Conservation (phyloP, 495 filamentous ascomycete species). For the Penicillium atrosanguineum region DNA sequence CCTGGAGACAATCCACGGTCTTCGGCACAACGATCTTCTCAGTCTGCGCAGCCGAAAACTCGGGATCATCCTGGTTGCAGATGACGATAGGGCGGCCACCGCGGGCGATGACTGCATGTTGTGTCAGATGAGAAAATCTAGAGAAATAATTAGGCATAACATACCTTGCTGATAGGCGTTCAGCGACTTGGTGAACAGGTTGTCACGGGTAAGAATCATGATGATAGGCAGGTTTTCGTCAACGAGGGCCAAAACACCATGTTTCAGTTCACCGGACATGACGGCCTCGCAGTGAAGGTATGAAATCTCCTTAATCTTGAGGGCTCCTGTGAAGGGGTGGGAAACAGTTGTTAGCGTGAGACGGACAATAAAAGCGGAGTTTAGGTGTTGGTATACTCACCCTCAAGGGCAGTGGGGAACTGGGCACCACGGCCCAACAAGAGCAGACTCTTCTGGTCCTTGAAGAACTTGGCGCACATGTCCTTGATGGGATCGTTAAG, state of each 20-base stretch:
- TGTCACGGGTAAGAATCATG: slow-evolving; percentile 96
- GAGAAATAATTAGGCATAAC: slow-evolving; percentile 15
- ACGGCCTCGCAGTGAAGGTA: slow-evolving; percentile 99
- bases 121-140: neutral
- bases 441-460: slow-evolving; percentile 93
- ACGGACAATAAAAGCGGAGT: neutral
- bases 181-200: slow-evolving; percentile 93
- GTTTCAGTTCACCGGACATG: slow-evolving; percentile 99
- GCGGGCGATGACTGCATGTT: slow-evolving; percentile 75
- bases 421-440: slow-evolving; percentile 92
- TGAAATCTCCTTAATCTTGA: slow-evolving; percentile 99
- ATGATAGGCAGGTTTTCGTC: slow-evolving; percentile 98
- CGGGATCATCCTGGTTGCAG: slow-evolving; percentile 85
- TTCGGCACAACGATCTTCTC: slow-evolving; percentile 97
- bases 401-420: slow-evolving; percentile 95
- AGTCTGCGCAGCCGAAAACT: slow-evolving; percentile 81
- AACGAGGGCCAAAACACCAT: slow-evolving; percentile 94
- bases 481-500: slow-evolving; percentile 92
- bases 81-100: slow-evolving; percentile 95
- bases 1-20: slow-evolving; percentile 94
- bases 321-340: slow-evolving; percentile 52
- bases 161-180: slow-evolving; percentile 98
- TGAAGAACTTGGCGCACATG: slow-evolving; percentile 84
- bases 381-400: slow-evolving; percentile 35
- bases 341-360: neutral